Evolutionary conservation across 371 early-diverging fungal species (phyloP), one percentile per base, ranked within the genome.

Genomic region (Batrachochytrium dendrobatidis): DNA sequence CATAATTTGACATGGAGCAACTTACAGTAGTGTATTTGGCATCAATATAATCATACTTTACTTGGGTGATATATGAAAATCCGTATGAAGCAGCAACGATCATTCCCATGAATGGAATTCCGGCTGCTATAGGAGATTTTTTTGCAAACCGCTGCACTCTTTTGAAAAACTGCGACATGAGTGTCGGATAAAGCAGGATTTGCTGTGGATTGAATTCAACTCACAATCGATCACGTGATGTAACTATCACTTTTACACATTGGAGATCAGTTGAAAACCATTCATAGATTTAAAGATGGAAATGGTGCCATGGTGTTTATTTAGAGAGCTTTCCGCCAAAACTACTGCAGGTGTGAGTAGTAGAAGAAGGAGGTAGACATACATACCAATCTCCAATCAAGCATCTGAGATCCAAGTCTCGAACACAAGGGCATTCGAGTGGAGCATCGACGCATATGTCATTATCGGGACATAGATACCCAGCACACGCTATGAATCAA

Each of bases 331-430:
- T n/a, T n/a, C n/a, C n/a, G n/a, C n/a, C n/a, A n/a, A n/a, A n/a
- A n/a, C n/a, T n/a, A n/a, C n/a, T n/a, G n/a, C n/a, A n/a, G n/a
- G n/a, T n/a, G n/a, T n/a, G n/a, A n/a, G n/a, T n/a, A n/a, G n/a
- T n/a, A n/a, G n/a, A n/a, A n/a, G n/a, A 5, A 20, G 46, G 46
- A 15, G 39, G n/a, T 53, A 62, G 26, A 25, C 60, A 59, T 44
- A 53, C 28, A 30, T 56, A 59, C 60, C 60, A 59, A 29, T 59
- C 53, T 20, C 24, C 60, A 15, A 52, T 34, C 17, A 31, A 25
- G 44, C 60, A 59, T 46, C 53, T 59, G 44, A 34, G 28, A 24
- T 31, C 30, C 6, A n/a, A 7, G 5, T 15, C 25, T 7, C 46
- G 3, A 26, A 25, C 39, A 31, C 60, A 59, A 17, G 44, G 44